Conservation (phyloP, 306 rosid genomes). For the Quercus bicolor region DNA sequence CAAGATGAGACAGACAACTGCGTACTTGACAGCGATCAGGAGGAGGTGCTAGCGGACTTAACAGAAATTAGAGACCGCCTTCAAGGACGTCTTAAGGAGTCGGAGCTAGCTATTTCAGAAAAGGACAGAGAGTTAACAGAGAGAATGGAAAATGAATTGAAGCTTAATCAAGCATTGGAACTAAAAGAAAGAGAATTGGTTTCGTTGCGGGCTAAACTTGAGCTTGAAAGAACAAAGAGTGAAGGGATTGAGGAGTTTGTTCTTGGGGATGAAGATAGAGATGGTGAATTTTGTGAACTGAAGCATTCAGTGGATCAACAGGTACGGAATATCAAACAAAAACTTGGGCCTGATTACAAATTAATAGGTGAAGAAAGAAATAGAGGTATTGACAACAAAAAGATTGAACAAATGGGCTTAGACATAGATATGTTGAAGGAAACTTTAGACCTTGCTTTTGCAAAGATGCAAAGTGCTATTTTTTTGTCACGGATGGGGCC, state of each 20-base stretch:
- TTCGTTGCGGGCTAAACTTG: conserved; percentile 28
- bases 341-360: conserved; percentile 39
- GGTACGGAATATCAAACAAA: conserved; percentile 50
- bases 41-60: conserved; percentile 59
- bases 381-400: conserved; percentile 37
- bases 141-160: conserved; percentile 43
- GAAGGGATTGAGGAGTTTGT: conserved; percentile 20
- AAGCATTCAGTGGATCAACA: conserved; percentile 49
- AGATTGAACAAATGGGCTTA: conserved; percentile 73
- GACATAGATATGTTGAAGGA: conserved; percentile 76
- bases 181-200: conserved; percentile 46
- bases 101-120: conserved; percentile 53
- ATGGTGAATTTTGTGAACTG: conserved; percentile 33
- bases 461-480: conserved; percentile 65
- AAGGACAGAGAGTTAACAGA: conserved; percentile 61
- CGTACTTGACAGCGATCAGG: conserved; percentile 49
- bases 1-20: conserved; percentile 46
- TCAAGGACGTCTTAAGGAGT: conserved; percentile 59
- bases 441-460: conserved; percentile 73
- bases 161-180: conserved; percentile 48
- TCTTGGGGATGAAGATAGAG: conserved; percentile 21
- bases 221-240: conserved; percentile 20
- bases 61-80: conserved; percentile 66
- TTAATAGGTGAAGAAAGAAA: conserved; percentile 17
- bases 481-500: conserved; percentile 57